These are phyloP conservation scores for Helicostylum pulchrum DNA, from an alignment of 192 early-diverging fungal species.

Conservation along the genomic window DNA sequence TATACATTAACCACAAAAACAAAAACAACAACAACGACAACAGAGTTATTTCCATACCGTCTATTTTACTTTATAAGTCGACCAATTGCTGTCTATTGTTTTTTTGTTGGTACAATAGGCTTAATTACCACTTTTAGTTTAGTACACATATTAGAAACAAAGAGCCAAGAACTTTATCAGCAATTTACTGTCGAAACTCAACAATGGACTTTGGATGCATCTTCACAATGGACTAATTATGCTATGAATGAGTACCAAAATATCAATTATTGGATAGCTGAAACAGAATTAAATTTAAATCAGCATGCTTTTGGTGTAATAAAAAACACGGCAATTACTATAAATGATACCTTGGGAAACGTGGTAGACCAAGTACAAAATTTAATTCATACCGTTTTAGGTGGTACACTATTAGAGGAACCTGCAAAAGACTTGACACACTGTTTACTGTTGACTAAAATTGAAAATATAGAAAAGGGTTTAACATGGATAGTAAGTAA, in stretches of 20 bases:
- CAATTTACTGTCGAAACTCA: neutral
- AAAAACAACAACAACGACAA: too few relatives aligned
- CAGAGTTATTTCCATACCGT: too few relatives aligned
- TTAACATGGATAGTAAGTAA: constrained; percentile 35
- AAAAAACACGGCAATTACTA: constrained; percentile 6
- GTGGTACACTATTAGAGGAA: constrained; percentile 25
- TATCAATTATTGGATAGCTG: constrained; percentile 23
- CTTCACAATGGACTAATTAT: neutral
- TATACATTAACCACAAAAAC: too few relatives aligned
- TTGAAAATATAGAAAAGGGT: constrained; percentile 29
- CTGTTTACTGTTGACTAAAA: constrained; percentile 30
- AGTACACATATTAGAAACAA: neutral
- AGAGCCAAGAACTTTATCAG: neutral
- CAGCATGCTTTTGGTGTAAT: constrained; percentile 22
- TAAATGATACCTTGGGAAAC: constrained; percentile 25
- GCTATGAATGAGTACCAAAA: neutral
- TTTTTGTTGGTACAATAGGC: neutral
- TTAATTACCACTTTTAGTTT: neutral
- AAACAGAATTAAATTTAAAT: constrained; percentile 22
- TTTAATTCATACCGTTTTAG: constrained; percentile 16
- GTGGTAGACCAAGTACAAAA: constrained; percentile 13
- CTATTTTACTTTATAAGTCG: neutral
- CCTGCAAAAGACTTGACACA: constrained; percentile 25
- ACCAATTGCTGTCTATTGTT: constrained; percentile 10
- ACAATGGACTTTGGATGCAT: neutral